Base-by-base conservation (phyloP, 176 grass and related monocot species). In the Juncus inflexus region DNA sequence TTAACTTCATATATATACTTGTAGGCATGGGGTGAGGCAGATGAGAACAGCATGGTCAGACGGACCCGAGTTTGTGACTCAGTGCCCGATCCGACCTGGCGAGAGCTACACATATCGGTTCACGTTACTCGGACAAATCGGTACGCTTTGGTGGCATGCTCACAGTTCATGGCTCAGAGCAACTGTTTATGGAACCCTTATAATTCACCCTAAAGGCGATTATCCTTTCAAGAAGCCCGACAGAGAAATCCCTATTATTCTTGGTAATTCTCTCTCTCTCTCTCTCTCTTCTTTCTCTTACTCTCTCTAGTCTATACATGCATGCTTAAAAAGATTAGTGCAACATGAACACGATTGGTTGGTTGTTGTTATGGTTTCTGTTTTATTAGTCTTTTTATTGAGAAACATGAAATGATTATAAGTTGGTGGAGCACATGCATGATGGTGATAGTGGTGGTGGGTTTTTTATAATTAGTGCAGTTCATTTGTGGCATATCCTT, bases 141-240 rank as follows among this genome's bases (percentile, higher is more conserved):
- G 92, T 49, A 96, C 92, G 2, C 82, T 96, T 7, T 91, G 92
- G 92, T 96, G 92, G 92, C 92, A 96, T 61, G 92, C 92, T 0
- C 92, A 96, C 71, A 83, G 77, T 71, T 91, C 92, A 3, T 96
- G 92, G 87, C 85, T 97, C 63, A 13, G 92, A 1, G 87, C 92
- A 60, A 97, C 92, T 10, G 92, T 97, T 60, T 70, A 97, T 3
- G 92, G 92, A 74, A 82, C 87, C 2, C 82, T 97, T 45, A 10
- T 97, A 70, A 79, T 97, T 68, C 75, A 72, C 4, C 92, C 87
- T 0, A 87, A 65, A 52, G 47, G 55, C 54, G 41, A 70, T 1
- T 91, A 89, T 66, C 87, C 92, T 0, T 97, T 97, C 82, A 12
- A 40, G n/a, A 58, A 81, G 14, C 69, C 89, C 0, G 12, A 68